These are phyloP conservation scores for Schizonepeta tenuifolia DNA, from an alignment of 257 asterid species.

Conservation along the genomic window DNA sequence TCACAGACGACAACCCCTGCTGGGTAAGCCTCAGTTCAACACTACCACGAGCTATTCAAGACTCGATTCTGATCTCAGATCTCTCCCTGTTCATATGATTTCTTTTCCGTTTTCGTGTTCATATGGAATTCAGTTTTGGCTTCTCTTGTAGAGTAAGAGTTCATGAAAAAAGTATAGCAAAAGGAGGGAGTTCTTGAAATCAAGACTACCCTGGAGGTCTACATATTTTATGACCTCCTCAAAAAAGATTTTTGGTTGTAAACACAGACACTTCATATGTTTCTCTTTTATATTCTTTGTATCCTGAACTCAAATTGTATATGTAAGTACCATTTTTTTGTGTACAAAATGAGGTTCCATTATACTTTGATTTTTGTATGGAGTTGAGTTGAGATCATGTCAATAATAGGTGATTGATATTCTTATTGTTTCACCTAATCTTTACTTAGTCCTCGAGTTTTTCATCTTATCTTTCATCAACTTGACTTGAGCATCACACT, in stretches of 20 bases:
- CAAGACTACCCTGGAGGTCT: slow-evolving; percentile 20
- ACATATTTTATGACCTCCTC: slow-evolving; percentile 33
- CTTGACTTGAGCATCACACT: not conserved
- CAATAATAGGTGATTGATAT: not conserved
- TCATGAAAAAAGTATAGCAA: slow-evolving; percentile 3
- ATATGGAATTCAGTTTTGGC: slow-evolving; percentile 42
- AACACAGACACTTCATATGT: not conserved
- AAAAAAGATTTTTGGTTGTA: not conserved
- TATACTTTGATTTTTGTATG: not conserved
- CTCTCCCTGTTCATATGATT: slow-evolving; percentile 29
- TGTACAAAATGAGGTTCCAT: slow-evolving; percentile 28
- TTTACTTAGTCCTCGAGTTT: not conserved
- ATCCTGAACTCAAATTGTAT: slow-evolving; percentile 7
- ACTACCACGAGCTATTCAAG: slow-evolving; percentile 21
- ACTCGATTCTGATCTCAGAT: slow-evolving; percentile 27
- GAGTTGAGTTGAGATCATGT: slow-evolving; percentile 6
- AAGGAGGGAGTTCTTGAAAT: slow-evolving; percentile 20
- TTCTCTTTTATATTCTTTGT: not conserved
- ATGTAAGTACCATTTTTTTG: slow-evolving; percentile 13
- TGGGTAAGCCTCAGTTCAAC: slow-evolving; percentile 33
- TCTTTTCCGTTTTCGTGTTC: not conserved
- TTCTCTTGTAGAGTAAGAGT: slow-evolving; percentile 25
- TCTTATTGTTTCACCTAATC: not conserved
- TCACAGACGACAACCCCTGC: slow-evolving; percentile 34
- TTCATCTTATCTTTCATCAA: not conserved